Evolutionary conservation across 176 grass and related monocot species (phyloP), one percentile per base, ranked within the genome.

Genomic region (Metroxylon sagu): DNA sequence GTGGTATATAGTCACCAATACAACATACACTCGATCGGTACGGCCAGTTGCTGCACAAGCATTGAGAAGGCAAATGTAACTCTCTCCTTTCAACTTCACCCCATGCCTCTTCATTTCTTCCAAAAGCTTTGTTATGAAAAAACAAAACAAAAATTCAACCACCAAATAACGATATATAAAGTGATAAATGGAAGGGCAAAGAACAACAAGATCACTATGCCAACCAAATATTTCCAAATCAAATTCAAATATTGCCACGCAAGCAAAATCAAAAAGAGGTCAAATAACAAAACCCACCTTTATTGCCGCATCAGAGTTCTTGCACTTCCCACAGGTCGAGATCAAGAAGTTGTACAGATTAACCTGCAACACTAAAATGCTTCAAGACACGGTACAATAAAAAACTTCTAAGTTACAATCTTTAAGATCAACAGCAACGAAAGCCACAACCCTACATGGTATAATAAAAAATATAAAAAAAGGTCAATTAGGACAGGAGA

Each of bases 291-390:
- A 73, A 77, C 66, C 25, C 71, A 97, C 93, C 83, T 83, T 78
- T 55, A 87, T 83, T n/a, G 84, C 84, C 26, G 84, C 84, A 83
- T 88, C 86, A 25, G 93, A 91, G 50, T 77, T 84, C 62, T 88
- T 97, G 84, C 80, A 80, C 67, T 88, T 97, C 61, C 92, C 93
- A 65, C 93, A 97, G 51, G 81, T 69, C 52, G 93, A 88, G 29
- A 91, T 97, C 87, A 97, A 80, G 74, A 91, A 97, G 62, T 97
- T 90, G 93, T 91, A 97, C 15, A 97, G 73, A 80, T 97, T 91
- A 74, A 97, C 93, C 93, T 97, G 74, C 57, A 88, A 82, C 6
- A 39, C 14, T 66, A 53, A 25, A 49, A 14, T 18, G 49, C 53
- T 21, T 25, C 18, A 55, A 55, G 5, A n/a, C 50, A 52, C 50